Conservation (phyloP, 441 rosid genomes). For the Populus hybrid region DNA sequence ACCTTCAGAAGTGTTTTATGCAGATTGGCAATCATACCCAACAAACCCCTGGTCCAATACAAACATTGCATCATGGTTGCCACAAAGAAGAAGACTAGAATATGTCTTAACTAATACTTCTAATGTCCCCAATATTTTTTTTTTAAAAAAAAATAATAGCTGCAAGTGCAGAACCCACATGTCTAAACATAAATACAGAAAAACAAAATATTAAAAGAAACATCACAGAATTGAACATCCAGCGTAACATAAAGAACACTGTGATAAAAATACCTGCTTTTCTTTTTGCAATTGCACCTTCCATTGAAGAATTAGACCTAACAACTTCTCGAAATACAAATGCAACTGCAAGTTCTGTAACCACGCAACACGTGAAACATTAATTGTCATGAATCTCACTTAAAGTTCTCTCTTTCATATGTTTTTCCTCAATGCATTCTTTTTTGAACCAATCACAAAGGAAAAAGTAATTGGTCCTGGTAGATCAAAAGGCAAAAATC, state of each 20-base stretch:
- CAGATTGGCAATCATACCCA: not conserved
- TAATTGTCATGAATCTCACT: not conserved
- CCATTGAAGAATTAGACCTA: conserved; percentile 23
- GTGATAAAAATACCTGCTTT: conserved; percentile 57
- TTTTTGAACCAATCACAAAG: not conserved
- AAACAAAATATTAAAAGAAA: no score
- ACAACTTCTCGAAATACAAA: conserved; percentile 85
- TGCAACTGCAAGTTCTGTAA: conserved; percentile 70
- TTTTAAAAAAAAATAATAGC: not conserved
- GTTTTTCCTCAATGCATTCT: not conserved
- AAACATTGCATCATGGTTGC: not conserved
- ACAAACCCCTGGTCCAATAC: not conserved
- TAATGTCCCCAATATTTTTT: not conserved
- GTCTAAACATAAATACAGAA: not conserved
- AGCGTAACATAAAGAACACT: no score
- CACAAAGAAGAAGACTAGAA: not conserved
- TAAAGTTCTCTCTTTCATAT: not conserved
- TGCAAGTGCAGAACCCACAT: not conserved
- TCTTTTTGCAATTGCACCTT: conserved; percentile 51
- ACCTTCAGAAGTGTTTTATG: not conserved
- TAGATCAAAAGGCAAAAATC: not conserved
- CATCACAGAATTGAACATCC: not conserved
- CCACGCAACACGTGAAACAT: conserved; percentile 3
- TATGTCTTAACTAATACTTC: not conserved
- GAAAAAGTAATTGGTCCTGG: not conserved